Base-by-base conservation (phyloP, 441 rosid species). In the Pelargonium myrrhifolium region DNA sequence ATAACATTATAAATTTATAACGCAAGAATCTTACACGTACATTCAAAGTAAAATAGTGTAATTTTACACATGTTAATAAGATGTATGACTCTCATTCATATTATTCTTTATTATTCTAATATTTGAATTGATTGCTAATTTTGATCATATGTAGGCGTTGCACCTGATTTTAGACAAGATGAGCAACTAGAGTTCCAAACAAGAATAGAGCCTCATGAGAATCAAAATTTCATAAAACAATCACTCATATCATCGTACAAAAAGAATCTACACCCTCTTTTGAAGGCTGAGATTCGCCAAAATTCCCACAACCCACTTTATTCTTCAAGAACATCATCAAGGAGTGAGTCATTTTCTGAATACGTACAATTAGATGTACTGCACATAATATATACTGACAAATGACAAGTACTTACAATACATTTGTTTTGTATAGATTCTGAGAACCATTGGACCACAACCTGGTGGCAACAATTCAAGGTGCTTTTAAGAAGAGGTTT, bases 191-290 rank as follows among this genome's bases (percentile, higher is more conserved):
- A 88, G 18, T 64, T 74, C 12, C 78, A 79, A 49, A 78, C 75
- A 28, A 79, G 77, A 80, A 65, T 83, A 64, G 94, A 83, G 14
- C 77, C 79, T 22, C 80, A 63, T 35, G 95, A 89, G 8, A 90
- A 87, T 68, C 89, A 87, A 65, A 89, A 80, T 75, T 76, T 87
- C 53, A 68, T 76, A 15, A 92, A 88, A 72, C 92, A 83, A 64
- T 75, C 67, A 64, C 75, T 90, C 49, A 83, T 85, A 17, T 82
- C 86, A 3, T 80, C 88, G n/a, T 90, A 87, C 72, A 85, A 70
- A 78, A 90, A 77, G 81, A 78, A 79, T 39, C 64, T 87, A 22
- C 73, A 81, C 69, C 95, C 93, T 70, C 60, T 65, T 2, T 64
- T 89, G 76, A 86, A 82, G 82, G 79, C 80, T 51, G 92, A 92